Conservation (phyloP, 2,329 filamentous ascomycete species). For the Fusarium temperatum region DNA sequence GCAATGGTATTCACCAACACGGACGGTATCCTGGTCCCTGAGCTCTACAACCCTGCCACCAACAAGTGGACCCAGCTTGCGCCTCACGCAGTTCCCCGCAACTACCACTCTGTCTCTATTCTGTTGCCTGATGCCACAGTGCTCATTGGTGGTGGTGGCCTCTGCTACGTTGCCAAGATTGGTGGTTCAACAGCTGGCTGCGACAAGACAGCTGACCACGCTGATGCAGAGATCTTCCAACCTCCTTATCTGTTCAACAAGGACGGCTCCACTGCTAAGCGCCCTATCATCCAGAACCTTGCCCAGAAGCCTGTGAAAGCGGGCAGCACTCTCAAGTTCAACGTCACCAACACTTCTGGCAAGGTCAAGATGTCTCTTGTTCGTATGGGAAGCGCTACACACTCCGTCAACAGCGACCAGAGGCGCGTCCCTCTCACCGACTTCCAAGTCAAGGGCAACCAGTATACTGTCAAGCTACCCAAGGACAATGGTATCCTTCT, state of each 20-base stretch:
- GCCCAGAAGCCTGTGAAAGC: constrained; percentile 23
- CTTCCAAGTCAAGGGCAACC: constrained; percentile 30
- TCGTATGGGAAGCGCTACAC: constrained; percentile 60
- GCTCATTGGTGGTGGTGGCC: constrained; percentile 60
- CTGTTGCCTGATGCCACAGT: constrained; percentile 61
- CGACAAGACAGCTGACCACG: constrained; percentile 56
- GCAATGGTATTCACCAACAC: constrained; percentile 56
- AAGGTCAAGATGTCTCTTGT: constrained; percentile 53
- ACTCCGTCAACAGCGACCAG: constrained; percentile 68
- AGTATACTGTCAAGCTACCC: constrained; percentile 54
- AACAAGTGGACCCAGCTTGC: constrained; percentile 52
- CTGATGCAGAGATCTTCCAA: constrained; percentile 63
- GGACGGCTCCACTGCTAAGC: constrained; percentile 50
- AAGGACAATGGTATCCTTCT: constrained; percentile 58
- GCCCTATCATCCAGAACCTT: constrained; percentile 33
- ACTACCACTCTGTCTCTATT: constrained; percentile 60
- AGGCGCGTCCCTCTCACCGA: constrained; percentile 57
- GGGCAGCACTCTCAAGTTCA: constrained; percentile 34
- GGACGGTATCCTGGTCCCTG: constrained; percentile 52
- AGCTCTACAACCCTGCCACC: constrained; percentile 56
- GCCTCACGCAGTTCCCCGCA: constrained; percentile 52
- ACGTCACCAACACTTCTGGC: constrained; percentile 31
- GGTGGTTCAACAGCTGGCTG: constrained; percentile 43
- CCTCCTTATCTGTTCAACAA: constrained; percentile 64
- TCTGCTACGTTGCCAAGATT: constrained; percentile 52